These are phyloP conservation scores for Pouteria glomerata DNA, from an alignment of 148 eudicot genomes.

Conservation along the genomic window DNA sequence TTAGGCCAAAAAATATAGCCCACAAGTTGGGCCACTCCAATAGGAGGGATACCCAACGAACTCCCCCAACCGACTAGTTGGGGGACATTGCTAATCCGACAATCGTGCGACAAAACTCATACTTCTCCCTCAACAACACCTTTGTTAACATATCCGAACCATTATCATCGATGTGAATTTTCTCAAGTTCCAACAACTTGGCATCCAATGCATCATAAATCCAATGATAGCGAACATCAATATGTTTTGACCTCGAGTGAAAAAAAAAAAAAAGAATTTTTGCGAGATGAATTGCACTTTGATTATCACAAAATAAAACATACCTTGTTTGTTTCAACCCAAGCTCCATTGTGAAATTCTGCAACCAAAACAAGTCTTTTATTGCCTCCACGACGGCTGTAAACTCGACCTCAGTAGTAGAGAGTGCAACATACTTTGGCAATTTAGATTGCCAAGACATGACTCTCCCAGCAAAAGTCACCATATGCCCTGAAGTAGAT, in stretches of 20 bases:
- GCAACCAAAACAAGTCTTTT: not conserved
- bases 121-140: not conserved
- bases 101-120: not conserved
- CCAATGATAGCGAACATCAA: not conserved
- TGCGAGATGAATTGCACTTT: not conserved
- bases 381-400: not conserved
- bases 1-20: too few species aligned
- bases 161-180: too few species aligned
- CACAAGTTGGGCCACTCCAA: too few species aligned
- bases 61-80: not conserved
- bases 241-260: not conserved
- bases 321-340: not conserved
- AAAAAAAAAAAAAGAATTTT: not conserved
- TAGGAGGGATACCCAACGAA: not conserved
- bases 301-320: too few species aligned
- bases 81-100: not conserved
- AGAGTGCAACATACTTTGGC: too few species aligned
- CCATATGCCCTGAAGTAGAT: not conserved
- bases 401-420: not conserved
- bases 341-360: too few species aligned
- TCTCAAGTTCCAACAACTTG: too few species aligned
- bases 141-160: not conserved
- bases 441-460: too few species aligned
- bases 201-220: too few species aligned
- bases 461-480: not conserved